phyloP scores from a whole-genome alignment of 1,139 yeast species.

The Geotrichum carabidarum region DNA sequence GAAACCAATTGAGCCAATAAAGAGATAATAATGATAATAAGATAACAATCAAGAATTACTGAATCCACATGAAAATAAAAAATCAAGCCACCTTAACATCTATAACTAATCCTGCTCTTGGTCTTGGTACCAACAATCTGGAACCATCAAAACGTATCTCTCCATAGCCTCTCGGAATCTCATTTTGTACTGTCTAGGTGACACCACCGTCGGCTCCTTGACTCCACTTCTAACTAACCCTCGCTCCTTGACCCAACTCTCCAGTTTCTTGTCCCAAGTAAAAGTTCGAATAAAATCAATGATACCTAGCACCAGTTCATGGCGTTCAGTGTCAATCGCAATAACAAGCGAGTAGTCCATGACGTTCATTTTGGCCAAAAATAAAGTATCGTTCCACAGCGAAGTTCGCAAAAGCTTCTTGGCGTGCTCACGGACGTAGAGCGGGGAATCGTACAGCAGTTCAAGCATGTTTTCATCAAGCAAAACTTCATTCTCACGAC shows the following conservation, averaged over 20 bases:
- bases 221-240: constrained; percentile 82
- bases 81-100: too few relatives aligned
- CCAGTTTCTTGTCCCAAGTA: constrained; percentile 98
- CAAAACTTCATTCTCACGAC: constrained; percentile 88
- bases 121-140: constrained; percentile 45
- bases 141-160: constrained; percentile 86
- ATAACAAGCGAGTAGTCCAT: constrained; percentile 97
- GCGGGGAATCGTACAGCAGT: constrained; percentile 90
- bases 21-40: too few relatives aligned
- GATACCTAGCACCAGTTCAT: constrained; percentile 81
- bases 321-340: constrained; percentile 72
- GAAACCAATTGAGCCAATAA: too few relatives aligned
- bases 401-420: constrained; percentile 81
- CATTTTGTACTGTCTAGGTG: constrained; percentile 91
- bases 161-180: constrained; percentile 98
- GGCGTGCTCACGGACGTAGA: constrained; percentile 89
- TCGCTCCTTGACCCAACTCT: constrained; percentile 96
- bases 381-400: constrained; percentile 88
- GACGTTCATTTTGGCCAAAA: constrained; percentile 93
- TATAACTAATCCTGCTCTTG: neutral
- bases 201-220: constrained; percentile 93
- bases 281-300: constrained; percentile 93
- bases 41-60: too few relatives aligned
- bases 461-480: constrained; percentile 98
- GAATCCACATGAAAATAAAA: too few relatives aligned